Evolutionary conservation across 2,329 filamentous ascomycete genomes (phyloP).

Genomic region (Dissoconium aciculare): DNA sequence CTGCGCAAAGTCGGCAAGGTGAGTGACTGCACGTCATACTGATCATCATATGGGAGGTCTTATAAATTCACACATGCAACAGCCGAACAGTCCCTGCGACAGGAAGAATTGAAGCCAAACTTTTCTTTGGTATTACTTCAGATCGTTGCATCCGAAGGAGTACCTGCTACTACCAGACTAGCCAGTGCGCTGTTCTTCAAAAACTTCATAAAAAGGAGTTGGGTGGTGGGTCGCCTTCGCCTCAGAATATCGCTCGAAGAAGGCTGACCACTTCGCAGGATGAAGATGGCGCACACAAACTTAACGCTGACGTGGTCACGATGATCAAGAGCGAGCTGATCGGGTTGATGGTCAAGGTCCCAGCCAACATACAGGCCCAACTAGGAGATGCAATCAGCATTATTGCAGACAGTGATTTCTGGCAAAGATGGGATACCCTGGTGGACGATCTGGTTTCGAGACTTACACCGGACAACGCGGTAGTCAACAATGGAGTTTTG

Average conservation of each 20-base stretch:
- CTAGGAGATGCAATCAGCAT: constrained; percentile 92
- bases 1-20: constrained; percentile 81
- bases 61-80: too few relatives aligned
- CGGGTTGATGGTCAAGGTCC: constrained; percentile 88
- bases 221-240: constrained; percentile 46
- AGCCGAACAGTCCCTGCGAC: constrained; percentile 71
- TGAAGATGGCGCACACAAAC: constrained; percentile 85
- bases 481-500: constrained; percentile 82
- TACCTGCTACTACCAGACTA: constrained; percentile 65
- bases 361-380: constrained; percentile 75
- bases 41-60: constrained; percentile 3
- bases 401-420: constrained; percentile 97
- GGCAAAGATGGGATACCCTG: constrained; percentile 88
- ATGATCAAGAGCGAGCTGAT: constrained; percentile 93
- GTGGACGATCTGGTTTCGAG: constrained; percentile 83
- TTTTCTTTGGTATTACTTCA: constrained; percentile 79
- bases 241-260: constrained; percentile 1
- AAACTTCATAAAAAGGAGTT: constrained; percentile 91
- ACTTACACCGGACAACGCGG: constrained; percentile 65
- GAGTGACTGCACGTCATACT: constrained; percentile 18
- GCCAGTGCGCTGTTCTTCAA: constrained; percentile 91
- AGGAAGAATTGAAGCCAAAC: constrained; percentile 66
- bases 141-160: constrained; percentile 63
- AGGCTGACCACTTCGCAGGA: constrained; percentile 37
- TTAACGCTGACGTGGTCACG: constrained; percentile 64